Evolutionary conservation across 2,329 filamentous ascomycete genomes (phyloP).

Genomic region (Colletotrichum sp.): DNA sequence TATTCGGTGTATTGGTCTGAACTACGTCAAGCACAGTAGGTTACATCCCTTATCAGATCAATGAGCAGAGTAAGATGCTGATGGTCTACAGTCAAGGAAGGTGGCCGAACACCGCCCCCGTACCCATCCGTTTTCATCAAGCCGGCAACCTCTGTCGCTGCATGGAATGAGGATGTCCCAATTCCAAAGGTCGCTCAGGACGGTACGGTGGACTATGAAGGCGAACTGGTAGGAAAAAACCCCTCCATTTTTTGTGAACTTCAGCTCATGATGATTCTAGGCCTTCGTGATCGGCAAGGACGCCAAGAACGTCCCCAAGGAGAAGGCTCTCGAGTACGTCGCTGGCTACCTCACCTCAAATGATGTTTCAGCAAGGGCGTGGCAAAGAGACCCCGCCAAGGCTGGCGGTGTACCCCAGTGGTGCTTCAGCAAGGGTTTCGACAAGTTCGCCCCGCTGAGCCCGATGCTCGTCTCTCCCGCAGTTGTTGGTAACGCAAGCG

Average conservation of each 20-base stretch:
- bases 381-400: conserved; percentile 55
- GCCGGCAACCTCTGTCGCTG: conserved; percentile 43
- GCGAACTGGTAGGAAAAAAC: conserved; percentile 41
- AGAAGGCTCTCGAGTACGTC: conserved; percentile 49
- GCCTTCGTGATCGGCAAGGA: conserved; percentile 58
- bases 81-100: conserved; percentile 49
- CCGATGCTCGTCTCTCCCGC: conserved; percentile 44
- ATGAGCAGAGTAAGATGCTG: background rate
- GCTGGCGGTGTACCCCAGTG: conserved; percentile 50
- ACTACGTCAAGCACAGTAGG: conserved; percentile 41
- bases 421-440: conserved; percentile 60
- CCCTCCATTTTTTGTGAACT: no score
- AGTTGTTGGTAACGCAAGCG: conserved; percentile 31
- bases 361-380: conserved; percentile 59
- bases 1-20: conserved; percentile 39
- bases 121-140: conserved; percentile 58
- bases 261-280: conserved; percentile 15
- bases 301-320: conserved; percentile 53
- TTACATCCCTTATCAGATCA: background rate
- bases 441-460: conserved; percentile 61
- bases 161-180: conserved; percentile 40
- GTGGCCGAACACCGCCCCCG: conserved; percentile 54
- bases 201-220: conserved; percentile 53
- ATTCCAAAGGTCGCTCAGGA: conserved; percentile 53
- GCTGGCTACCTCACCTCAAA: conserved; percentile 53